Conservation (phyloP, 176 grass and related monocot species). For the Triticum aestivum region IWGSC_CS_RefSeq_v2.1 NC_057807.1:190555036-190555535, state of each 20-base stretch:
- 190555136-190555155: constrained; percentile 72
- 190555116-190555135: background rate
- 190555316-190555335: background rate
- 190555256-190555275: background rate
- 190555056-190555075: background rate
- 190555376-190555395: background rate
- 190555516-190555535: background rate
- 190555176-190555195: constrained; percentile 70
- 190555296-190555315: background rate
- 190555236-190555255: constrained; percentile 19
- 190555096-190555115: background rate
- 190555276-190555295: background rate
- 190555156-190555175: constrained; percentile 64
- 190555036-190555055: constrained; percentile 1
- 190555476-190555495: background rate
- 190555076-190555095: background rate
- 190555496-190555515: background rate
- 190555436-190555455: background rate
- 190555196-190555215: constrained; percentile 81
- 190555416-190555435: background rate
- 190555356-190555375: background rate
- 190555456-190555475: background rate
- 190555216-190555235: constrained; percentile 89
- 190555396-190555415: background rate
- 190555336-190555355: background rate